These are phyloP conservation scores for Penicillium palitans DNA, from an alignment of 2,329 filamentous ascomycete genomes.

Conservation along the genomic window DNA sequence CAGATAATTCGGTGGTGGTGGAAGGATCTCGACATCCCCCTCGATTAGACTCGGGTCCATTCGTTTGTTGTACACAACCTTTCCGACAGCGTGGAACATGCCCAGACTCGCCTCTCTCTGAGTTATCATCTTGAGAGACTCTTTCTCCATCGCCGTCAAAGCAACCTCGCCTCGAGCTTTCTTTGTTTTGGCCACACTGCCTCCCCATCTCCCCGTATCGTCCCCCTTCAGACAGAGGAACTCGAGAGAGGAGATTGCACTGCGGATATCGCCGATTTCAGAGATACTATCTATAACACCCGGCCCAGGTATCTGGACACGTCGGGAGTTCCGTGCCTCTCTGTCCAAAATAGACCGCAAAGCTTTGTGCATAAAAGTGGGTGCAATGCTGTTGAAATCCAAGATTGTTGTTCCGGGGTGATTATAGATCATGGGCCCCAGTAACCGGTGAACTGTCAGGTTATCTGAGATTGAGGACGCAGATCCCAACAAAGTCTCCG, in stretches of 20 bases:
- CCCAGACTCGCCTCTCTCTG: slow-evolving; percentile 87
- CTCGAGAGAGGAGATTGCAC: slow-evolving; percentile 86
- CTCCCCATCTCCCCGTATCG: slow-evolving; percentile 70
- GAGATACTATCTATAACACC: slow-evolving; percentile 75
- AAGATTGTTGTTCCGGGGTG: slow-evolving; percentile 78
- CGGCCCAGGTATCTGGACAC: slow-evolving; percentile 73
- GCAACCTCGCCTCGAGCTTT: slow-evolving; percentile 50
- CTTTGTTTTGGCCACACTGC: slow-evolving; percentile 69
- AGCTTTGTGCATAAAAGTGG: slow-evolving; percentile 80
- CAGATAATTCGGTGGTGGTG: slow-evolving; percentile 62
- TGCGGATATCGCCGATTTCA: slow-evolving; percentile 88
- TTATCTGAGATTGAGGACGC: slow-evolving; percentile 83
- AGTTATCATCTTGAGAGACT: slow-evolving; percentile 77
- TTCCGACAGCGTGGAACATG: slow-evolving; percentile 94
- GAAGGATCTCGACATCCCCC: slow-evolving; percentile 46
- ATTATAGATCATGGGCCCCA: slow-evolving; percentile 81
- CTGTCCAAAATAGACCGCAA: slow-evolving; percentile 80
- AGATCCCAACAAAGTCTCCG: slow-evolving; percentile 83
- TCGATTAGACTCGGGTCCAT: slow-evolving; percentile 51
- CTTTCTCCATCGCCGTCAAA: slow-evolving; percentile 74
- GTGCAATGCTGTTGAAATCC: slow-evolving; percentile 90
- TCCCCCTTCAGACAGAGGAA: slow-evolving; percentile 87
- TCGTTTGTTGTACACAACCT: slow-evolving; percentile 94
- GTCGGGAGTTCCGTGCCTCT: slow-evolving; percentile 75
- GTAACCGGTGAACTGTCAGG: slow-evolving; percentile 85